Percentiles rank a stretch among this genome's conserved stretches.
Conservation (phyloP, 2,329 filamentous ascomycete genomes). For the Xylaria sp. region DNA sequence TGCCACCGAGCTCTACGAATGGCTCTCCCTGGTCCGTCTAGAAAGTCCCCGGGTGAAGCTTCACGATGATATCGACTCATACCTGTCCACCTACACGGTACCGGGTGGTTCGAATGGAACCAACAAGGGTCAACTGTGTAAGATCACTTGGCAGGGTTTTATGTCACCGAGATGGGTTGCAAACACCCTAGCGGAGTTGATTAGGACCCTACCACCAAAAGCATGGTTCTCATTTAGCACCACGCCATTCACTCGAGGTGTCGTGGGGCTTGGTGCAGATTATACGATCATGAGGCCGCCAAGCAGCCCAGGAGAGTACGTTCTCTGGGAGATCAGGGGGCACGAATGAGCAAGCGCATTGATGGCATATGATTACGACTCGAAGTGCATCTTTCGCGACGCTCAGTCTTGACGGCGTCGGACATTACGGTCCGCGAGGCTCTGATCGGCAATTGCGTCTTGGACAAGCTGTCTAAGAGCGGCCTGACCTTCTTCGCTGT, state of each 20-base stretch:
- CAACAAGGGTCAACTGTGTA: slow-evolving; percentile 49
- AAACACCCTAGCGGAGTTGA: slow-evolving; percentile 51
- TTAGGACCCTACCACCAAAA: slow-evolving; percentile 50
- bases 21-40: slow-evolving; percentile 71
- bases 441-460: slow-evolving; percentile 76
- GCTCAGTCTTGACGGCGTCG: slow-evolving; percentile 63
- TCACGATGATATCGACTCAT: slow-evolving; percentile 68
- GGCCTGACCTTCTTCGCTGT: slow-evolving; percentile 78
- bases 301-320: slow-evolving; percentile 56
- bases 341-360: slow-evolving; percentile 46
- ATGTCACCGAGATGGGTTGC: slow-evolving; percentile 60
- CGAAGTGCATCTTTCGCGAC: slow-evolving; percentile 28
- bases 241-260: slow-evolving; percentile 55
- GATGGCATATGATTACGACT: neutral
- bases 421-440: slow-evolving; percentile 67
- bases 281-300: slow-evolving; percentile 60
- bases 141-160: slow-evolving; percentile 65
- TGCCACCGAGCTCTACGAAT: slow-evolving; percentile 72
- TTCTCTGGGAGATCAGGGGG: slow-evolving; percentile 64
- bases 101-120: slow-evolving; percentile 48
- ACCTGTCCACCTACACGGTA: slow-evolving; percentile 70
- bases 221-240: slow-evolving; percentile 63
- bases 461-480: slow-evolving; percentile 79
- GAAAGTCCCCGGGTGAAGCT: slow-evolving; percentile 66
- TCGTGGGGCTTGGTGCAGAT: slow-evolving; percentile 54